Evolutionary conservation across 140 eudicot genomes (phyloP).

Genomic region (Bidens hawaiensis): DNA sequence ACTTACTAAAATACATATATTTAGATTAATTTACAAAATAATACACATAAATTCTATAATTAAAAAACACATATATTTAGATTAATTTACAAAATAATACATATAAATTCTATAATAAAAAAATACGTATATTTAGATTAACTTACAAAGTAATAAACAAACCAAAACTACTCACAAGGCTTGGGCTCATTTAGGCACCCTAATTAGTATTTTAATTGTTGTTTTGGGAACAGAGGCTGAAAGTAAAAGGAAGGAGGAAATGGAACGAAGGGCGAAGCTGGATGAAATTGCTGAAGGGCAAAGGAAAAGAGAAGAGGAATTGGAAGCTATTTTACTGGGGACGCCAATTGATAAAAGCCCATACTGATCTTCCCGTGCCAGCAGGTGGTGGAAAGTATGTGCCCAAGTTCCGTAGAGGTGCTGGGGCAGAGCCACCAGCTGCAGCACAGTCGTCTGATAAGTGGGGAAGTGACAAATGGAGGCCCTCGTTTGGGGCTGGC

Average conservation of each 20-base stretch:
- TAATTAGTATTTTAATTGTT: too few species aligned
- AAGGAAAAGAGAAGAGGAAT: constrained; percentile 56
- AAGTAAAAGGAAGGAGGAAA: constrained; percentile 60
- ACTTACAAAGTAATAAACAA: too few species aligned
- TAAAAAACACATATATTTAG: too few species aligned
- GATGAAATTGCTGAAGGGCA: constrained; percentile 75
- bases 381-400: constrained; percentile 47
- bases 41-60: too few species aligned
- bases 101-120: too few species aligned
- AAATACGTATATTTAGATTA: too few species aligned
- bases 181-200: too few species aligned
- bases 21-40: too few species aligned
- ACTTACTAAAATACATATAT: too few species aligned
- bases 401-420: constrained; percentile 37
- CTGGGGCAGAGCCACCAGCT: constrained; percentile 28
- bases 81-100: too few species aligned
- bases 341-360: constrained; percentile 37
- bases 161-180: too few species aligned
- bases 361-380: constrained; percentile 28
- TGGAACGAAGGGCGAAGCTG: constrained; percentile 55
- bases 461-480: constrained; percentile 47
- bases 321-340: constrained; percentile 46
- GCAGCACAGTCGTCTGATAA: constrained; percentile 39
- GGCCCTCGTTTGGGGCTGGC: constrained; percentile 27
- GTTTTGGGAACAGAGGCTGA: constrained; percentile 71